Percentiles rank a stretch among this genome's conserved stretches.
Conservation (phyloP, 495 filamentous ascomycete species). For the Venustampulla echinocandica region DNA sequence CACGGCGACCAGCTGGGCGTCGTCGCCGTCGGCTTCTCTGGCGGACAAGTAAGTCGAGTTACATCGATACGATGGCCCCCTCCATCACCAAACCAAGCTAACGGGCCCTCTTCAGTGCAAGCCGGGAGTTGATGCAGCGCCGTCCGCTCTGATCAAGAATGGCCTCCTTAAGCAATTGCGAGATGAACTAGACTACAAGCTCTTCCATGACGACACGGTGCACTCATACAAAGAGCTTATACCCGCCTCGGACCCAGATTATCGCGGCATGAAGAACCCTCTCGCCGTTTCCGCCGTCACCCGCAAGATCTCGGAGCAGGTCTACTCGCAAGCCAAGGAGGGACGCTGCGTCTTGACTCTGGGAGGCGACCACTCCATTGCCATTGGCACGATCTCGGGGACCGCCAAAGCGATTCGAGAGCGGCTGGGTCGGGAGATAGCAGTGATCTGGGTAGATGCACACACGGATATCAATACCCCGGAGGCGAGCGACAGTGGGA, state of each 20-base stretch:
- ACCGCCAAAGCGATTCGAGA: constrained; percentile 78
- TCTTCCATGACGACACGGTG: constrained; percentile 76
- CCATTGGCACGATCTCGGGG: constrained; percentile 84
- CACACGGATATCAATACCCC: constrained; percentile 97
- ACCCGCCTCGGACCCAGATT: constrained; percentile 63
- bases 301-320: constrained; percentile 65
- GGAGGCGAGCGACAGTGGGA: constrained; percentile 80
- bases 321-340: constrained; percentile 76
- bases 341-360: constrained; percentile 88
- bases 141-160: constrained; percentile 79
- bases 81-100: constrained; percentile 6
- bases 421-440: constrained; percentile 70
- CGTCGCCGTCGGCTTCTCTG: constrained; percentile 93
- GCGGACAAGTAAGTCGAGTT: constrained; percentile 72
- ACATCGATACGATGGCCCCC: too few species aligned
- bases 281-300: constrained; percentile 85
- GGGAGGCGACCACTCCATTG: constrained; percentile 93
- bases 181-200: constrained; percentile 77
- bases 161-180: constrained; percentile 79
- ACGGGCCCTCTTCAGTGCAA: constrained; percentile 55
- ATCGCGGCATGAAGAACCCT: constrained; percentile 89
- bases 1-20: constrained; percentile 73
- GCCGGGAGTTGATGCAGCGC: constrained; percentile 84
- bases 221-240: constrained; percentile 75
- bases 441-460: constrained; percentile 97